Percentiles rank a stretch among this genome's conserved stretches.
Conservation (phyloP, 2,329 filamentous ascomycete genomes). For the Microdochium trichocladiopsis region DNA sequence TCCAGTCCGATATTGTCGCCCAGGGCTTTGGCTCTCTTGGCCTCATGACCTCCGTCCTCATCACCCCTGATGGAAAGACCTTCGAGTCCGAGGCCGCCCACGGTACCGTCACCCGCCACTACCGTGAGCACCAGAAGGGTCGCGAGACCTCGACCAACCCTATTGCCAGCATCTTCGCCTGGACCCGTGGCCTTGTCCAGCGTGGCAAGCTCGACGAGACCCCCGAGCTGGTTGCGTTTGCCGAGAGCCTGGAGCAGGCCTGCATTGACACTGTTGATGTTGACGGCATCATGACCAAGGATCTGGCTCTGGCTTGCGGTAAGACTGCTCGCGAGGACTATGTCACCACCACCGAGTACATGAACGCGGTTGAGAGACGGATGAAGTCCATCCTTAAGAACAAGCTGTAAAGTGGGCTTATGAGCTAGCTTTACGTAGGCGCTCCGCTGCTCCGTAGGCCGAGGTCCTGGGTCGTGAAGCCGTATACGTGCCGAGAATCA, state of each 20-base stretch:
- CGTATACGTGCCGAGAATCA: not conserved
- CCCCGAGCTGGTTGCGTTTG: constrained; percentile 87
- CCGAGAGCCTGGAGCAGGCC: constrained; percentile 84
- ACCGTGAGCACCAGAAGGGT: constrained; percentile 98
- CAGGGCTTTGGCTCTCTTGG: constrained; percentile 97
- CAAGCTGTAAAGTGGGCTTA: constrained; percentile 52
- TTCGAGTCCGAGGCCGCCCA: constrained; percentile 98
- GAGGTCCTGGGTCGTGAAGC: not conserved
- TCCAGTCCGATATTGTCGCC: constrained; percentile 96
- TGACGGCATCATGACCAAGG: constrained; percentile 98
- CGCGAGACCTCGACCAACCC: constrained; percentile 97
- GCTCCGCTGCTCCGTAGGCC: not conserved
- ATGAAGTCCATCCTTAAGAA: constrained; percentile 74
- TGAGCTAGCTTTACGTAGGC: not conserved
- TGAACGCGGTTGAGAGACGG: constrained; percentile 85
- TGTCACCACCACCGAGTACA: constrained; percentile 87
- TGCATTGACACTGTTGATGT: constrained; percentile 91
- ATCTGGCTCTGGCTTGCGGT: constrained; percentile 89
- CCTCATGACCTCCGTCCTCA: constrained; percentile 96
- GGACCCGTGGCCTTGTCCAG: constrained; percentile 91
- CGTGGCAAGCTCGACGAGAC: constrained; percentile 88
- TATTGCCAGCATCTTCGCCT: constrained; percentile 97
- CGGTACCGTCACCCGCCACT: constrained; percentile 97
- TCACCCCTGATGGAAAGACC: constrained; percentile 93
- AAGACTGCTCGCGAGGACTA: constrained; percentile 79